Evolutionary conservation across 257 asterid species (phyloP).

Genomic region (Fraxinus americana): DNA sequence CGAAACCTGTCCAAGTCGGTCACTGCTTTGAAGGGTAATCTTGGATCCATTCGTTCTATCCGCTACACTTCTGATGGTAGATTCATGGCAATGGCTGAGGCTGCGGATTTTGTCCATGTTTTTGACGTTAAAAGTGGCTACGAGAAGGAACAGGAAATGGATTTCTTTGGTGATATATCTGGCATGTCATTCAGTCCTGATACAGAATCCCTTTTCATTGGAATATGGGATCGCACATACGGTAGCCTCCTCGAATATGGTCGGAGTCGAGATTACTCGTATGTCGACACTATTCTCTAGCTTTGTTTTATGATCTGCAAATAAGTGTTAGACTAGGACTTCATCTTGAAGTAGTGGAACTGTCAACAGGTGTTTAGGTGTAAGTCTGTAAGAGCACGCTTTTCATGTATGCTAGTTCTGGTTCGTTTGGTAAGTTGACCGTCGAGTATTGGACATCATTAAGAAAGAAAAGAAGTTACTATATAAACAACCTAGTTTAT

Average conservation of each 20-base stretch:
- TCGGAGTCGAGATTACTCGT: constrained; percentile 67
- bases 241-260: constrained; percentile 93
- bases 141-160: constrained; percentile 76
- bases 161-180: constrained; percentile 95
- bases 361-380: neutral
- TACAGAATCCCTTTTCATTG: constrained; percentile 79
- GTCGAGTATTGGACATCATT: too few species aligned
- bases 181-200: constrained; percentile 93
- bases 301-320: constrained; percentile 12
- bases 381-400: neutral
- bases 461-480: too few species aligned
- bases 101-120: constrained; percentile 90
- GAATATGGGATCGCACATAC: constrained; percentile 90
- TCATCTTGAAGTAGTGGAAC: neutral
- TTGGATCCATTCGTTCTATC: constrained; percentile 87
- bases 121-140: constrained; percentile 73
- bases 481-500: too few species aligned
- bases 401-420: neutral
- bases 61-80: constrained; percentile 87
- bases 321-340: neutral
- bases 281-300: constrained; percentile 59
- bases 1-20: constrained; percentile 68
- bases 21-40: constrained; percentile 71
- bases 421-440: neutral
- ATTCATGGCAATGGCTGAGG: constrained; percentile 96